Evolutionary conservation across 257 asterid genomes (phyloP), one percentile per base, ranked within the genome.

Genomic region (Plantago elongata): DNA sequence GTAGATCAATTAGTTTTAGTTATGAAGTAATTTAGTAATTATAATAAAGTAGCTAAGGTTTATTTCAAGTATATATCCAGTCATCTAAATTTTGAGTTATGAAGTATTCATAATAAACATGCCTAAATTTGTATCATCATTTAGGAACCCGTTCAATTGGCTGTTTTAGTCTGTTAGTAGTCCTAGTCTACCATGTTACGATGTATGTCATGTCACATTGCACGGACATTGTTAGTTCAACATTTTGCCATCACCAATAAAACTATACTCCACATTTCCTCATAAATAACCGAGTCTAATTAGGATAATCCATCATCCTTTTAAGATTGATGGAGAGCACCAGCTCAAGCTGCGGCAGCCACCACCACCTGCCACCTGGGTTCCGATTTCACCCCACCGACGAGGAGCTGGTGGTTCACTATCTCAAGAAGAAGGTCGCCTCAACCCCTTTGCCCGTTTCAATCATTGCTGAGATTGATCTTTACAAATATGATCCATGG

Each of bases 361-460:
- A 57, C 54, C 74, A 69, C 29, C 77, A 58, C 27, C 73, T 79
- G 45, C 84, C 84, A 34, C 83, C 83, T 2, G 83, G 83, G 3
- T 78, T 78, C 75, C 62, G 83, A 1, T 78, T 78, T 75, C 83
- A 79, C 65, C 84, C 84, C 3, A 79, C 84, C 4, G 84, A 79
- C 63, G 84, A 72, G 64, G 84, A 79, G 69, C 84, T 79, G 9
- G 61, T 79, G 51, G 79, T 79, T 57, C 79, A 79, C 71, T 79
- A 79, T 10, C 81, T 79, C 56, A 69, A 79, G 63, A 75, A 79
- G 17, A 69, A 67, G 56, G 81, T 62, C 9, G 79, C 79, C 63
- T 66, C 79, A 44, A 73, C 51, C 38, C 77, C 81, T 13, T 61
- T 79, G 18, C 81, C 84, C 3, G 79, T 62, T 42, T 57, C 68